Evolutionary conservation across 176 grass and related monocot genomes (phyloP).

Genomic region (Thinopyrum elongatum): DNA sequence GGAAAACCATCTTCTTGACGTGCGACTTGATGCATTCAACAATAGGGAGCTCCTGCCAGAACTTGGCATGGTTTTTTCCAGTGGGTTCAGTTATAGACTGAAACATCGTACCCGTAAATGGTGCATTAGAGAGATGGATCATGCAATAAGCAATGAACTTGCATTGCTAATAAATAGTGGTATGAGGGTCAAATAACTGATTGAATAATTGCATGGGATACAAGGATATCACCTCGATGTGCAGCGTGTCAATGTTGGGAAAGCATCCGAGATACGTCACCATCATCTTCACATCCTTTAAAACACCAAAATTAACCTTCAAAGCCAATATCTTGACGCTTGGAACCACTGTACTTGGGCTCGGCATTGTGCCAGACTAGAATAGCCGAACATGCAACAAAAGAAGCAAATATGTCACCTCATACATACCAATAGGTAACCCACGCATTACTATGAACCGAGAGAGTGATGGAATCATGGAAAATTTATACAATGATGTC

Average conservation of each 20-base stretch:
- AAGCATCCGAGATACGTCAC: conserved; percentile 31
- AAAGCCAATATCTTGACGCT: conserved; percentile 11
- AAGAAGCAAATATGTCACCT: background rate
- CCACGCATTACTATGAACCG: background rate
- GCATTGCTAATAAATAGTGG: background rate
- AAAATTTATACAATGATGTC: background rate
- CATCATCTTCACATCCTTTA: background rate
- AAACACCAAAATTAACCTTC: background rate
- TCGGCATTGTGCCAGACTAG: background rate
- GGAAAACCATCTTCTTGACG: too few relatives aligned
- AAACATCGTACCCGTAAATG: background rate
- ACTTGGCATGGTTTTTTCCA: background rate
- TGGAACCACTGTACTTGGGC: background rate
- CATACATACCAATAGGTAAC: background rate
- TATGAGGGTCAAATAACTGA: background rate
- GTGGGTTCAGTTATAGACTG: background rate
- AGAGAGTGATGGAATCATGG: background rate
- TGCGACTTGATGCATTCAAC: too few relatives aligned
- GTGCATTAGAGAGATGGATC: too few relatives aligned
- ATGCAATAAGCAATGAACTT: background rate
- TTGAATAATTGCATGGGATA: background rate
- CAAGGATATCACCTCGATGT: background rate
- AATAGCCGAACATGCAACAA: background rate
- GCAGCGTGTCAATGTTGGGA: background rate
- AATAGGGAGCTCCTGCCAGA: too few relatives aligned